Evolutionary conservation across 495 filamentous ascomycete genomes (phyloP), one percentile per base, ranked within the genome.

Genomic region (Parachaetomium inaequale): DNA sequence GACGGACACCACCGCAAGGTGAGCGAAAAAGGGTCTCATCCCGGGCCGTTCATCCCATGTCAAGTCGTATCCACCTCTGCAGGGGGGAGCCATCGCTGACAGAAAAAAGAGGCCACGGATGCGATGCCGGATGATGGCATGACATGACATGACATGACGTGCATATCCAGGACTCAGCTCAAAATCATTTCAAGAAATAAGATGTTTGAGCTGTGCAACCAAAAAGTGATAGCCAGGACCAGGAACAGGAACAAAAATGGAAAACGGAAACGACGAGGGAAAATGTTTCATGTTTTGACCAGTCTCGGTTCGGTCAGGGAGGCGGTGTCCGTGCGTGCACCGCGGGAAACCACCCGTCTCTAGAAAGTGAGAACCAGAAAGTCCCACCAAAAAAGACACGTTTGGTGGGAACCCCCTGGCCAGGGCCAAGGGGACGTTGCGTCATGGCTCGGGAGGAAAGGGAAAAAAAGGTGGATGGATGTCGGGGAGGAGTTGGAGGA

Each of bases 281-380:
- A 14, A 42, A 17, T 43, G 40, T 21, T 43, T 43, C 40, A 4
- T 43, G 40, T 43, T 43, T 43, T 43, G 17, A 17, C 40, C 2
- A 21, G 40, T 40, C 36, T 40, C 36, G 40, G 31, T 8, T 32
- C 4, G 31, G 31, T 32, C 4, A 43, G 15, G 40, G 40, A 43
- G 7, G 40, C n/a, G 17, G 14, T 36, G 55, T 19, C 57, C 17
- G 36, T 40, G 12, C 57, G 57, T 59, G 57, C 57, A 59, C 57
- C 45, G 57, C 51, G 51, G 45, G 57, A 59, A 38, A 50, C 26
- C 57, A 59, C 45, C 57, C 57, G 40, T 43, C 40, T 43, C 10
- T 12, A 7, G 36, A 3, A 15, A 40, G 36, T 2, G 36, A 40
- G 36, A 17, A 5, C 8, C 40, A 5, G 40, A 43, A 43, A 43